A percentile compares a stretch with the other conserved stretches of the same genome.
phyloP scores from a whole-genome alignment of 306 rosid genomes.

The Sesbania bispinosa region DNA sequence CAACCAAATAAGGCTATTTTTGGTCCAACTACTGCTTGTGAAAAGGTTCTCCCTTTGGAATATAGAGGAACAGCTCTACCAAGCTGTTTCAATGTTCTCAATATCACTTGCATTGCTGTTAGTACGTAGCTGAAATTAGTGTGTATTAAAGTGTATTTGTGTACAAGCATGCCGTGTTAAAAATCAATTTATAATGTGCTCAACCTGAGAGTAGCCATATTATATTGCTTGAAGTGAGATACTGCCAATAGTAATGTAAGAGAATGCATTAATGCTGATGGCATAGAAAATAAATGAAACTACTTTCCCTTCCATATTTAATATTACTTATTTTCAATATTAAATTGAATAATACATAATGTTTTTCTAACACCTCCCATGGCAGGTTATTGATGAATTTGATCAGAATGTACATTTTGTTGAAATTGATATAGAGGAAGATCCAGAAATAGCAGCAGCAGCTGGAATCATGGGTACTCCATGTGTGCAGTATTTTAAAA shows the following conservation, averaged over 20 bases:
- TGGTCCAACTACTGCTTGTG: not conserved
- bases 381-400: conserved; percentile 86
- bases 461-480: conserved; percentile 99
- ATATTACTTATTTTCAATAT: too few relatives aligned
- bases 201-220: not conserved
- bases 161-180: not conserved
- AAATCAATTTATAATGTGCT: too few relatives aligned
- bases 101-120: not conserved
- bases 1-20: not conserved
- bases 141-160: not conserved
- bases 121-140: not conserved
- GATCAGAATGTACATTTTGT: conserved; percentile 87
- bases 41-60: not conserved
- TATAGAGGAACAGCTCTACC: not conserved
- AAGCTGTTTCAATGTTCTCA: not conserved
- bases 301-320: not conserved
- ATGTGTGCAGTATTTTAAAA: conserved; percentile 94
- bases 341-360: too few relatives aligned
- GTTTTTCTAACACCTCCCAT: conserved; percentile 13
- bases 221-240: not conserved
- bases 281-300: not conserved
- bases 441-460: conserved; percentile 93
- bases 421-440: conserved; percentile 98
- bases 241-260: not conserved
- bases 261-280: not conserved